Percentiles rank a stretch among this genome's conserved stretches.
Conservation (phyloP, 2,329 filamentous ascomycete genomes). For the Fusarium nanum region DNA sequence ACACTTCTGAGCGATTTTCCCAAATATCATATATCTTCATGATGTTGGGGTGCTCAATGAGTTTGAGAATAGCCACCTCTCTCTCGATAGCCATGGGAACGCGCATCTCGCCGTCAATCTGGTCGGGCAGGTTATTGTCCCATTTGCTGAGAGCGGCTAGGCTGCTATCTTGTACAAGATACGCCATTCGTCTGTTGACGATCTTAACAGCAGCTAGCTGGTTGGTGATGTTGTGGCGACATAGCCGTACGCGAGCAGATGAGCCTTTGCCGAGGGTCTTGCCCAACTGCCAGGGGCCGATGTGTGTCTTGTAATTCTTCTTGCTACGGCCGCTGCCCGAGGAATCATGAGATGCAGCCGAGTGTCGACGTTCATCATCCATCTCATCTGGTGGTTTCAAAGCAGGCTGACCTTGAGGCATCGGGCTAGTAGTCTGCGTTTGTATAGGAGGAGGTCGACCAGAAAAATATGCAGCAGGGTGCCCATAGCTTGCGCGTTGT, state of each 20-base stretch:
- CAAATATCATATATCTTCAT: slow-evolving; percentile 96
- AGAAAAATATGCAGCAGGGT: slow-evolving; percentile 33
- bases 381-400: slow-evolving; percentile 47
- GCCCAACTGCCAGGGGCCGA: slow-evolving; percentile 94
- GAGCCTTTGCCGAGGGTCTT: slow-evolving; percentile 90
- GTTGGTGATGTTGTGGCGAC: slow-evolving; percentile 81
- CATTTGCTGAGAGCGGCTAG: slow-evolving; percentile 84
- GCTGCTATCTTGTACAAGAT: slow-evolving; percentile 85
- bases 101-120: slow-evolving; percentile 70
- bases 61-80: slow-evolving; percentile 96
- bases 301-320: slow-evolving; percentile 73
- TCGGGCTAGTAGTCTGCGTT: slow-evolving; percentile 29
- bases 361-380: slow-evolving; percentile 54
- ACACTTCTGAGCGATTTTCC: slow-evolving; percentile 97
- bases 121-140: slow-evolving; percentile 68
- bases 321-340: slow-evolving; percentile 55
- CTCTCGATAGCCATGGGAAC: slow-evolving; percentile 92
- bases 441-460: slow-evolving; percentile 28
- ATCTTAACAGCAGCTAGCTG: slow-evolving; percentile 95
- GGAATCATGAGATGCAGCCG: slow-evolving; percentile 57
- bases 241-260: slow-evolving; percentile 87
- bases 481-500: slow-evolving; percentile 26
- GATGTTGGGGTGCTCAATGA: slow-evolving; percentile 94
- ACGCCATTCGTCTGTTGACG: slow-evolving; percentile 83
- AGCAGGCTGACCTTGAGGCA: slow-evolving; percentile 28